A percentile compares a stretch with the other conserved stretches of the same genome.
Conservation (phyloP, 345 rosid genomes). For the Brassica cretica region DNA sequence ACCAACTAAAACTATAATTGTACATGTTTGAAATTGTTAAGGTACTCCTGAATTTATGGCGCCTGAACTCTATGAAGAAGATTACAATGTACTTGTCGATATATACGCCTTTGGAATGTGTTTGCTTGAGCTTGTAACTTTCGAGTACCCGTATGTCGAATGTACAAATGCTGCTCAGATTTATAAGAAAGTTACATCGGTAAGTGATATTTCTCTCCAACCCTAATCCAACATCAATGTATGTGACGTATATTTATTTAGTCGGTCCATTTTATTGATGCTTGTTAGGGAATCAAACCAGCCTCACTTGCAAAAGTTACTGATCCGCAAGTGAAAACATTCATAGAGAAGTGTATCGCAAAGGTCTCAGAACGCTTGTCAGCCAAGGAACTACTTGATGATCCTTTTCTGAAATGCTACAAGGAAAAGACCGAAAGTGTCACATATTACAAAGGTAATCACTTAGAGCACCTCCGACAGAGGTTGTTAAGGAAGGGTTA, state of each 20-base stretch:
- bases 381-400: conserved; percentile 83
- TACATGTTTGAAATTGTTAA: conserved; percentile 30
- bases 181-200: conserved; percentile 90
- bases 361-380: conserved; percentile 69
- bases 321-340: conserved; percentile 60
- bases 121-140: conserved; percentile 86
- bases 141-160: conserved; percentile 88
- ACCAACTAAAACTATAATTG: neutral
- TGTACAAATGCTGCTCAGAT: conserved; percentile 95
- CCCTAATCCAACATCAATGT: neutral
- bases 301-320: conserved; percentile 83
- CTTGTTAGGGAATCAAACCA: conserved; percentile 81
- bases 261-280: neutral
- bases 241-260: neutral
- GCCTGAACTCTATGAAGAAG: conserved; percentile 97
- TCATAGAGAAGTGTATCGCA: conserved; percentile 90
- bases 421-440: conserved; percentile 48
- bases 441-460: conserved; percentile 37
- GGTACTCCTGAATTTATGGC: conserved; percentile 99
- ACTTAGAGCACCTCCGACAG: no score
- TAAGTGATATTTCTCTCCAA: conserved; percentile 35
- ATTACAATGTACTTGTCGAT: conserved; percentile 93
- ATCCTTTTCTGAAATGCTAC: conserved; percentile 71
- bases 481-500: no score
- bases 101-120: conserved; percentile 98